A percentile compares a stretch with the other conserved stretches of the same genome.
Evolutionary conservation across 1,284 basidiomycete species (phyloP).

Genomic region (Pseudozyma pruni): DNA sequence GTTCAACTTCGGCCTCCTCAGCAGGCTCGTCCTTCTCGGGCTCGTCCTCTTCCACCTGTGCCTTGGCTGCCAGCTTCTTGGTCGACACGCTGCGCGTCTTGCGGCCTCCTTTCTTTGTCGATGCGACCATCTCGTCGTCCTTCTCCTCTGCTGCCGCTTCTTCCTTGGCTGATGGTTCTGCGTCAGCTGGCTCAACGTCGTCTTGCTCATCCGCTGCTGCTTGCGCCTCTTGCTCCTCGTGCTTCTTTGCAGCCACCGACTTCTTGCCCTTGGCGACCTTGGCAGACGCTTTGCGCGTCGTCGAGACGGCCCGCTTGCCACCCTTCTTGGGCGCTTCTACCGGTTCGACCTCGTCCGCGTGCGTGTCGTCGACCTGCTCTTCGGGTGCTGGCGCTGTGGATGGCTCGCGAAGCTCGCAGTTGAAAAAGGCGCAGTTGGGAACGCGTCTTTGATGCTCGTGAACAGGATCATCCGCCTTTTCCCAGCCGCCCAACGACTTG

Average conservation of each 20-base stretch:
- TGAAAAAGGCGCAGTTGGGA: constrained; percentile 66
- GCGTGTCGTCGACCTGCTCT: constrained; percentile 2
- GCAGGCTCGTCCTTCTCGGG: constrained; percentile 5
- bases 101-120: constrained; percentile 21
- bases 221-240: constrained; percentile 4
- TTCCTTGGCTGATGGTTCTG: not conserved
- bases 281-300: constrained; percentile 26
- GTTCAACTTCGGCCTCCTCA: not conserved
- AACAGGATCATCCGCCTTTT: constrained; percentile 65
- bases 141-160: constrained; percentile 12
- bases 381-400: not conserved
- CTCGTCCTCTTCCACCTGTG: constrained; percentile 16
- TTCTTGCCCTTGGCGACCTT: constrained; percentile 27
- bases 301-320: constrained; percentile 35
- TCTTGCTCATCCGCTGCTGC: not conserved
- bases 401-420: constrained; percentile 34
- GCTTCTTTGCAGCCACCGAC: constrained; percentile 5
- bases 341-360: constrained; percentile 2
- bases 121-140: not conserved
- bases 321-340: constrained; percentile 9
- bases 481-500: constrained; percentile 65
- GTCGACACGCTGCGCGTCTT: constrained; percentile 31
- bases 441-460: constrained; percentile 63
- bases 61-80: constrained; percentile 11
- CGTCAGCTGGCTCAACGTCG: not conserved